Base-by-base conservation (phyloP, 805 yeast genomes). In the Allodekkera sacchari region DNA sequence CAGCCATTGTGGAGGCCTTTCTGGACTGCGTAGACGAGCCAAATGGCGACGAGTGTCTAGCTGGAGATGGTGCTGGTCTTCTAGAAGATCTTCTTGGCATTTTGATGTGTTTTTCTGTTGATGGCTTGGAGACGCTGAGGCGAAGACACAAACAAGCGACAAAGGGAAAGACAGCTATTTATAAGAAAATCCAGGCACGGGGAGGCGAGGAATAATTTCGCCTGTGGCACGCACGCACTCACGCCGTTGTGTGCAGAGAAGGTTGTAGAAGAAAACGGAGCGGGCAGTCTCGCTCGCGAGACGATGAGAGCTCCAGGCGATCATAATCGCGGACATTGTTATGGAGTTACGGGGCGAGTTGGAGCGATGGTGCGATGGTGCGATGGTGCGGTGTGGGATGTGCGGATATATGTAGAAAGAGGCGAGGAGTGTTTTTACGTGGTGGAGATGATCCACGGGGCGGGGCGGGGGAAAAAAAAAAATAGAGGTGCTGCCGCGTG, bases 11-110 rank as follows among this genome's bases (percentile, higher is more conserved):
- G 25, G 77, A 73, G 7, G 28, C 16, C 6, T 11, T 7, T 9
- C 18, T 13, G 3, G 31, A 19, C 64, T 94, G 77, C 26, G 73
- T 52, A 53, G 72, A 83, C 19, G 45, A 26, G 22, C 43, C 40
- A 25, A 48, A 50, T 17, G 49, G 48, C 6, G 37, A 16, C 3
- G 45, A 35, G 33, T 45, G 33, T 35, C 45, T 40, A 20, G 48
- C 34, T 37, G 74, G 64, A 13, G 67, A 57, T 45, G 77, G 65
- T 42, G 66, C 64, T 35, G 66, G 57, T 50, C 59, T 55, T 52
- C 61, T 55, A 9, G 57, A 41, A 4, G 63, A 55, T 47, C 45
- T 45, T 55, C 61, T 56, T 25, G 61, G 44, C 61, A 57, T 56
- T 32, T 12, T 40, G 17, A 12, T 23, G 11, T 18, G 15, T 27